Percentiles rank a stretch among this genome's conserved stretches.
Evolutionary conservation across 2,329 filamentous ascomycete genomes (phyloP).

Genomic region (Colletotrichum sojae): DNA sequence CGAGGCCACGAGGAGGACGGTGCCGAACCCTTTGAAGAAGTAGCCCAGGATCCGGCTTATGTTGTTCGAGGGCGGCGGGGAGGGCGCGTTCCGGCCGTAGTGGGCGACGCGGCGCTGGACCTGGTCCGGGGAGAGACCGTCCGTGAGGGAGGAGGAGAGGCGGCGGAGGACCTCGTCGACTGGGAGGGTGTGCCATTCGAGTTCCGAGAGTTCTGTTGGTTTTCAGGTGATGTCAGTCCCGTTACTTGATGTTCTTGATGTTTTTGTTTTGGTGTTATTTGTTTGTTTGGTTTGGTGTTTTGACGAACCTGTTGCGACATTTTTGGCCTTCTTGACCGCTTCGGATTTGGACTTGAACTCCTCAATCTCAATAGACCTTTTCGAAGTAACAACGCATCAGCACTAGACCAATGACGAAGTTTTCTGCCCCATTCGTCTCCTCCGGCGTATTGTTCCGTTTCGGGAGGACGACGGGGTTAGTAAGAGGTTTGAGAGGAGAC

Average conservation of each 20-base stretch:
- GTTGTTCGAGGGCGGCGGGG: slow-evolving; percentile 74
- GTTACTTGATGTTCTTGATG: neutral
- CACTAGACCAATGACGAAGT: slow-evolving; percentile 3
- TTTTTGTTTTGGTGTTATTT: neutral
- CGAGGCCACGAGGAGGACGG: slow-evolving; percentile 76
- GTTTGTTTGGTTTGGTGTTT: neutral
- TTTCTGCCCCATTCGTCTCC: neutral
- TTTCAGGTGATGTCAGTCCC: slow-evolving; percentile 12
- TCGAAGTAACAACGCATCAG: slow-evolving; percentile 51
- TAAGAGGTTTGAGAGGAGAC: neutral
- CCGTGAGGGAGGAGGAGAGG: slow-evolving; percentile 67
- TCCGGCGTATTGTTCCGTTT: neutral
- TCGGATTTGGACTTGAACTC: slow-evolving; percentile 61
- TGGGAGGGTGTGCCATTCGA: slow-evolving; percentile 78
- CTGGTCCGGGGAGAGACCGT: slow-evolving; percentile 74
- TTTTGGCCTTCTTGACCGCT: slow-evolving; percentile 56
- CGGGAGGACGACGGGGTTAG: slow-evolving; percentile 4
- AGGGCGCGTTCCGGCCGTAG: slow-evolving; percentile 77
- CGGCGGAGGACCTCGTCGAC: slow-evolving; percentile 71
- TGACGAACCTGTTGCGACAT: slow-evolving; percentile 59
- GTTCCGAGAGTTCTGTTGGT: slow-evolving; percentile 67
- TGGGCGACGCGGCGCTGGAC: slow-evolving; percentile 67
- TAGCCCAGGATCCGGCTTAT: slow-evolving; percentile 74
- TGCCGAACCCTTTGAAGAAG: slow-evolving; percentile 84
- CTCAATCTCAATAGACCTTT: slow-evolving; percentile 63